phyloP scores from a whole-genome alignment of 108 stramenopile genomes.

The Cyclotella kingstonii region DNA sequence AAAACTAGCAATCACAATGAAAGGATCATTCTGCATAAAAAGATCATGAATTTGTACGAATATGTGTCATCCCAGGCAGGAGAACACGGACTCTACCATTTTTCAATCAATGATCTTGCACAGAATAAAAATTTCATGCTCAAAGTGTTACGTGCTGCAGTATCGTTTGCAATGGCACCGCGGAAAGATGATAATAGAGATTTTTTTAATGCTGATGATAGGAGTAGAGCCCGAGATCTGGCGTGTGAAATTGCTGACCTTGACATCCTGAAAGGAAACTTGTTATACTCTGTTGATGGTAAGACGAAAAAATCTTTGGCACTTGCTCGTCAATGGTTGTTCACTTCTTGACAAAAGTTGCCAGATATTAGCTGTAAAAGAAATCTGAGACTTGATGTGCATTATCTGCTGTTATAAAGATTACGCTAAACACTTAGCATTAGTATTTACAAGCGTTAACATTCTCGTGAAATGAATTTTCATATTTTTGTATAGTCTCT shows the following conservation, averaged over 20 bases:
- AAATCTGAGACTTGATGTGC: not conserved
- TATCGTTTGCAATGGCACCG: slow-evolving; percentile 32
- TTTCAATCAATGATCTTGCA: slow-evolving; percentile 37
- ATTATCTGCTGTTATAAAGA: too few relatives aligned
- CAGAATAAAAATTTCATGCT: slow-evolving; percentile 41
- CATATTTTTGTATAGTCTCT: slow-evolving; percentile 6
- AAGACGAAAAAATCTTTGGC: slow-evolving; percentile 26
- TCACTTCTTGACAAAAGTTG: not conserved
- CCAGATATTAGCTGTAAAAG: too few relatives aligned
- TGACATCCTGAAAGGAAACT: slow-evolving; percentile 10
- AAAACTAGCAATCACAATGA: slow-evolving; percentile 26
- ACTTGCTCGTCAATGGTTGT: slow-evolving; percentile 22
- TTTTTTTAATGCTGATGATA: slow-evolving; percentile 1
- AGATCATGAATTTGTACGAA: slow-evolving; percentile 46
- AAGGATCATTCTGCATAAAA: slow-evolving; percentile 22
- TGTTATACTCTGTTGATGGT: slow-evolving; percentile 14
- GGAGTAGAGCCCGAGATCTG: slow-evolving; percentile 11
- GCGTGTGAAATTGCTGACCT: slow-evolving; percentile 32
- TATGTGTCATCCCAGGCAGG: slow-evolving; percentile 28
- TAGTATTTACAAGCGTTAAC: not conserved
- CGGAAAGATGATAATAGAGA: slow-evolving; percentile 8
- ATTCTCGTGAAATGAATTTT: slow-evolving; percentile 2
- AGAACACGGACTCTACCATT: slow-evolving; percentile 39
- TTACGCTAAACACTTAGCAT: too few relatives aligned
- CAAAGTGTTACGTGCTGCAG: slow-evolving; percentile 42